Percentiles rank a stretch among this genome's conserved stretches.
These are phyloP conservation scores for Daedalea quercina DNA, from an alignment of 768 basidiomycete genomes.

Conservation along the genomic window DNA sequence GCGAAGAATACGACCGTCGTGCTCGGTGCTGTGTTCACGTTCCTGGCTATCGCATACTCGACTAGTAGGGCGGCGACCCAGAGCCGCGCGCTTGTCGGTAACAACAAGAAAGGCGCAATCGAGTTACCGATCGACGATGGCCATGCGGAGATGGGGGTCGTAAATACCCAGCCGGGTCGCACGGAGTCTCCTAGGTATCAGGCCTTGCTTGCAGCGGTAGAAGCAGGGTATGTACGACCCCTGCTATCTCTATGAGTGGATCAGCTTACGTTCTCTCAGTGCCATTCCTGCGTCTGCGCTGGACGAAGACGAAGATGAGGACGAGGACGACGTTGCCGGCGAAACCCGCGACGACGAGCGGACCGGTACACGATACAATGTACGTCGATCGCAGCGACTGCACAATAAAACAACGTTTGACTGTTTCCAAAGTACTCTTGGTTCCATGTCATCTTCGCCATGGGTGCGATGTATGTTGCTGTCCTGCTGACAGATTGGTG, in stretches of 20 bases:
- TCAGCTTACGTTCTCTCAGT: conserved; percentile 31
- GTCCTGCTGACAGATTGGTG: conserved; percentile 97
- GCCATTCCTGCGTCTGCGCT: conserved; percentile 92
- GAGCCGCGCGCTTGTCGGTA: conserved; percentile 83
- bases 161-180: conserved; percentile 77
- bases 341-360: conserved; percentile 90
- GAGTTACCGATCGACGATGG: conserved; percentile 46
- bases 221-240: conserved; percentile 66
- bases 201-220: conserved; percentile 90
- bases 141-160: conserved; percentile 67
- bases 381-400: conserved; percentile 34
- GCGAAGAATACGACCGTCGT: conserved; percentile 84
- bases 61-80: conserved; percentile 95
- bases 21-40: conserved; percentile 91
- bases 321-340: conserved; percentile 68
- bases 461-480: conserved; percentile 96
- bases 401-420: not conserved
- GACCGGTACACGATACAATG: conserved; percentile 91
- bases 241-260: not conserved
- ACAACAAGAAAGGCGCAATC: conserved; percentile 57
- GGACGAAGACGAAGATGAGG: conserved; percentile 64
- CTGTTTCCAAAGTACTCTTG: conserved; percentile 71
- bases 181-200: conserved; percentile 90
- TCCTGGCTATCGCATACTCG: conserved; percentile 97
- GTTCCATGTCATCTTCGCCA: conserved; percentile 97